These are phyloP conservation scores for Heterobasidion parviporum DNA, from an alignment of 1,284 basidiomycete genomes.

Conservation along the genomic window DNA sequence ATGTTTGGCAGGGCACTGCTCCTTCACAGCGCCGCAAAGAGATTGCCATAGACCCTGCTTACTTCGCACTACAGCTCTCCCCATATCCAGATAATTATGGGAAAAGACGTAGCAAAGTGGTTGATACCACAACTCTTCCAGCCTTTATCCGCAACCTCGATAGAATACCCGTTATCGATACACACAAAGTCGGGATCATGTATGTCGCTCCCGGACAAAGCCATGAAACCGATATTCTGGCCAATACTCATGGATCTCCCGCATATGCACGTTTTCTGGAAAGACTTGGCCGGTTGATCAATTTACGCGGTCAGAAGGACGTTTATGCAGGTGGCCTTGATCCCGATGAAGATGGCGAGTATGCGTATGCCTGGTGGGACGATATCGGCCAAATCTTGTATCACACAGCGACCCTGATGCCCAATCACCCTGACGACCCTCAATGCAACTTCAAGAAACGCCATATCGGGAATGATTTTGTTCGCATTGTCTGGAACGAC, in stretches of 20 bases:
- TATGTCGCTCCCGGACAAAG: constrained; percentile 93
- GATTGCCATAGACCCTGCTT: constrained; percentile 81
- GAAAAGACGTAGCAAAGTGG: constrained; percentile 36
- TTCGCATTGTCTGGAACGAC: constrained; percentile 97
- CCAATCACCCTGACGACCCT: constrained; percentile 61
- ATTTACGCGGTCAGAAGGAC: constrained; percentile 86
- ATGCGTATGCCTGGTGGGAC: constrained; percentile 98
- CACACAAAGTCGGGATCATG: constrained; percentile 93
- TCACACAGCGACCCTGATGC: constrained; percentile 98
- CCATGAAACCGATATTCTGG: constrained; percentile 80
- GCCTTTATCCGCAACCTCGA: constrained; percentile 70
- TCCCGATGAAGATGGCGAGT: constrained; percentile 84
- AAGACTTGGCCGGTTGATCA: constrained; percentile 83
- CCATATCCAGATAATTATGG: constrained; percentile 55
- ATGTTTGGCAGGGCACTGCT: constrained; percentile 79
- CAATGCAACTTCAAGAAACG: constrained; percentile 80
- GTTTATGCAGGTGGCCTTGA: constrained; percentile 94
- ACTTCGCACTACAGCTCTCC: constrained; percentile 83
- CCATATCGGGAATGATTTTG: constrained; percentile 92
- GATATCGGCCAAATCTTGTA: constrained; percentile 94
- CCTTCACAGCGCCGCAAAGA: constrained; percentile 84
- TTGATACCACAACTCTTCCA: constrained; percentile 45
- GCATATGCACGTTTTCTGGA: constrained; percentile 92
- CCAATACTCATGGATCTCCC: constrained; percentile 89
- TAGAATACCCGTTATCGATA: constrained; percentile 91